These are phyloP conservation scores for Tremellales sp. DNA, from an alignment of 1,284 basidiomycete species.

Conservation along the genomic window DNA sequence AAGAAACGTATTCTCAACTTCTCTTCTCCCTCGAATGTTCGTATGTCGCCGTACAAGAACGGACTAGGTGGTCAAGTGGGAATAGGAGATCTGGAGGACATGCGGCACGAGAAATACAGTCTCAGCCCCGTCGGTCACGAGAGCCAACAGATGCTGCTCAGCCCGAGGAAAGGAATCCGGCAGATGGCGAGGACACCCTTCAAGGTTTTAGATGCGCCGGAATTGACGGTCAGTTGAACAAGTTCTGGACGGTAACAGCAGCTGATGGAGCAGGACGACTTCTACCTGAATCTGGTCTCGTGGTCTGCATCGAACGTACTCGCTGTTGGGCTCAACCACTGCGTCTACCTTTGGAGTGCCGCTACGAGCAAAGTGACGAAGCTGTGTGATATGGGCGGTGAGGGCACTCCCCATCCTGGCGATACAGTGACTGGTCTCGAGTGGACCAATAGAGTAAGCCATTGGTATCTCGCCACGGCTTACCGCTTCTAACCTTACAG, in stretches of 20 bases:
- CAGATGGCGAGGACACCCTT: slow-evolving; percentile 93
- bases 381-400: slow-evolving; percentile 70
- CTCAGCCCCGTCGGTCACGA: slow-evolving; percentile 83
- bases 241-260: too few species aligned
- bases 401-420: slow-evolving; percentile 20
- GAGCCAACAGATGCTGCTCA: slow-evolving; percentile 76
- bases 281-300: slow-evolving; percentile 96
- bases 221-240: slow-evolving; percentile 59
- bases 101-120: slow-evolving; percentile 78
- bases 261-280: slow-evolving; percentile 66
- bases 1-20: slow-evolving; percentile 54
- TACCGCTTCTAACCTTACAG: slow-evolving; percentile 45
- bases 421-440: slow-evolving; percentile 80
- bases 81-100: slow-evolving; percentile 50
- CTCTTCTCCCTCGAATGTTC: slow-evolving; percentile 43
- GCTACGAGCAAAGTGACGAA: slow-evolving; percentile 88
- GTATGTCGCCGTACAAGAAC: slow-evolving; percentile 31
- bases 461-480: not conserved
- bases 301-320: slow-evolving; percentile 95
- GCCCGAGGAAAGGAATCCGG: slow-evolving; percentile 73
- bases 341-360: slow-evolving; percentile 96
- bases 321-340: slow-evolving; percentile 84
- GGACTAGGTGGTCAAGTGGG: slow-evolving; percentile 10
- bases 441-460: slow-evolving; percentile 80
- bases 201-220: slow-evolving; percentile 94